Evolutionary conservation across 345 rosid genomes (phyloP), one percentile per base, ranked within the genome.

Genomic region (Aquilaria sinensis): DNA sequence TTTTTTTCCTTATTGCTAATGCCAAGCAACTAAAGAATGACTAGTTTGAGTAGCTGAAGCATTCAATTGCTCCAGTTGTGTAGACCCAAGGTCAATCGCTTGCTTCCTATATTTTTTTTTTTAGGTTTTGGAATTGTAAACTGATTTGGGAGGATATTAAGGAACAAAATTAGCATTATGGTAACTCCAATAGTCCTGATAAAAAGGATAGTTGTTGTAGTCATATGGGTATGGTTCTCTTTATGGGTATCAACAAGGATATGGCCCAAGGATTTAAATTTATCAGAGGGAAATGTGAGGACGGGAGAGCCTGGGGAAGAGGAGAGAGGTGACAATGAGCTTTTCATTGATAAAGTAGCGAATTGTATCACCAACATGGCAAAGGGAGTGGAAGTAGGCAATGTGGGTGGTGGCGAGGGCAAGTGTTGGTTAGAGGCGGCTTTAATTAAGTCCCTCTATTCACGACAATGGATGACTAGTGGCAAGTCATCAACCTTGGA

Each of bases 341-440:
- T 84, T 96, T 56, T 89, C 96, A 59, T 89, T 96, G 41, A 87
- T 93, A 56, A 93, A 92, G 48, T 75, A 79, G 13, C 78, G 81
- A 32, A 93, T 79, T 1, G 96, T 89, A 16, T 87, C 89, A 3
- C 98, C 96, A n/a, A 93, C 87, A 51, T 78, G 81, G 13, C 67
- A 63, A 41, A 93, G 80, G 0, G 98, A 84, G 4, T 80, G 81
- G 59, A 93, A 87, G 74, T 89, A 93, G 32, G 79, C 56, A 37
- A 84, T 81, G 50, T 93, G 98, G n/a, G 98, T 84, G 11, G 91
- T 92, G 45, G 98, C 94, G 55, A 93, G 80, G 48, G 89, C 92
- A 71, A 60, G 79, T 96, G 94, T 60, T 85, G 80, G 41, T 84
- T 74, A 49, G 94, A 68, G 23, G 96, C 97, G 10, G 87, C 87